Conservation (phyloP, 768 basidiomycete species). For the Amanita fuliginea region DNA sequence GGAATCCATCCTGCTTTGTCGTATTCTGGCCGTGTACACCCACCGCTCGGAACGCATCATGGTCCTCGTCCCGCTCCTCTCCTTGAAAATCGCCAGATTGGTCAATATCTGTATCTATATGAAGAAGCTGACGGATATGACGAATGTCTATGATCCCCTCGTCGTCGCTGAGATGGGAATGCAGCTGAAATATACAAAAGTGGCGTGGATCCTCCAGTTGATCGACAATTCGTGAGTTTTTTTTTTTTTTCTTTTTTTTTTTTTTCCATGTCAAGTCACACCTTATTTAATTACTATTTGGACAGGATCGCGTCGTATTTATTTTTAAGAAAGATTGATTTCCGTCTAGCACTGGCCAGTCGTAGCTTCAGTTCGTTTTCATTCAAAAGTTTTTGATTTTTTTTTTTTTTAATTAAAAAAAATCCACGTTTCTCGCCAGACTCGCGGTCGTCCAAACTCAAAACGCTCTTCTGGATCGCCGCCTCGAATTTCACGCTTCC, state of each 20-base stretch:
- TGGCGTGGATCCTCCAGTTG: neutral
- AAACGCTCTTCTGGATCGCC: constrained; percentile 2
- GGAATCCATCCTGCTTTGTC: neutral
- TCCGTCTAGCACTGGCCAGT: neutral
- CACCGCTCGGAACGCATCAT: neutral
- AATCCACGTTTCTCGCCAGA: too few species aligned
- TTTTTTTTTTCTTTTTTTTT: neutral
- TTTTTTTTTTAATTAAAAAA: too few species aligned
- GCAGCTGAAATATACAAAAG: neutral
- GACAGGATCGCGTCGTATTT: neutral
- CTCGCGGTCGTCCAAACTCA: neutral
- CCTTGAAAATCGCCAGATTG: neutral
- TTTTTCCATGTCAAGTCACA: too few species aligned
- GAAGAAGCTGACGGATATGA: neutral
- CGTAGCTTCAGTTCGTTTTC: neutral
- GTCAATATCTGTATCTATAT: neutral
- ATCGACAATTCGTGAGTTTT: neutral
- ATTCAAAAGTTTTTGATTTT: too few species aligned
- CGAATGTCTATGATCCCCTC: neutral
- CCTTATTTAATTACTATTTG: neutral
- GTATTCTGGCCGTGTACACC: neutral
- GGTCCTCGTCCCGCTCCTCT: neutral
- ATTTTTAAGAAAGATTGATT: neutral
- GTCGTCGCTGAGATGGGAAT: neutral
- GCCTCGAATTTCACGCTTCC: constrained; percentile 2